Conservation (phyloP, 1,284 basidiomycete species). For the Sphagnurus paluster region DNA sequence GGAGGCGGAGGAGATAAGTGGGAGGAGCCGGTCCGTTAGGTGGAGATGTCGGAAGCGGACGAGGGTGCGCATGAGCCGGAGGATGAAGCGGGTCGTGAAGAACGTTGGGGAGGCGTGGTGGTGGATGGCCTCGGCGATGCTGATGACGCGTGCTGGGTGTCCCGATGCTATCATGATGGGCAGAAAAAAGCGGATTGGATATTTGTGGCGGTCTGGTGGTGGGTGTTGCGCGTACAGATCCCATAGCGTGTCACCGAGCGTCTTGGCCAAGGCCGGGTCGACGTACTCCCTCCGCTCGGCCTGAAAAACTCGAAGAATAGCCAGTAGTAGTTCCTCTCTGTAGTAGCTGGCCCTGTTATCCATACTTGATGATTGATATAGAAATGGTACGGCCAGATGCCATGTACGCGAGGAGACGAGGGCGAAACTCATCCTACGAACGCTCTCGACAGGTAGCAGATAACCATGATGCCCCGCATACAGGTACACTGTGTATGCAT, state of each 20-base stretch:
- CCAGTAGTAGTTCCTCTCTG: conserved; percentile 31
- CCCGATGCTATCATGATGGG: conserved; percentile 34
- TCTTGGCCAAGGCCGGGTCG: conserved; percentile 26
- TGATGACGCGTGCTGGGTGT: conserved; percentile 29
- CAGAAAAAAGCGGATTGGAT: conserved; percentile 39
- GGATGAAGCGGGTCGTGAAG: conserved; percentile 34
- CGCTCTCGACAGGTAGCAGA: conserved; percentile 16
- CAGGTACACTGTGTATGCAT: conserved; percentile 26
- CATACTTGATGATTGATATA: conserved; percentile 26
- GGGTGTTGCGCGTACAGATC: conserved; percentile 26
- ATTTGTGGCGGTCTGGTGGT: conserved; percentile 29
- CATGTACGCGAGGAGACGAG: conserved; percentile 25
- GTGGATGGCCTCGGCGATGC: conserved; percentile 32
- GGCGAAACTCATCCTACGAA: conserved; percentile 21
- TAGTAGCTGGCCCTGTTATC: conserved; percentile 19
- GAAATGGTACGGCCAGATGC: conserved; percentile 28
- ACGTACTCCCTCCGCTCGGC: conserved; percentile 27
- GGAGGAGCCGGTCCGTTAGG: conserved; percentile 28
- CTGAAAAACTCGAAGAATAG: conserved; percentile 32
- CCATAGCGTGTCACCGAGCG: conserved; percentile 28
- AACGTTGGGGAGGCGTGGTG: conserved; percentile 29
- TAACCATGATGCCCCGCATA: conserved; percentile 24
- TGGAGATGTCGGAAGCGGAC: conserved; percentile 30
- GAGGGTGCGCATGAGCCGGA: conserved; percentile 32
- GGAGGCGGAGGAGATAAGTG: conserved; percentile 18